Percentiles rank a stretch among this genome's conserved stretches.
phyloP scores from a whole-genome alignment of 2,329 filamentous ascomycete genomes.

The Alternaria triticina region DNA sequence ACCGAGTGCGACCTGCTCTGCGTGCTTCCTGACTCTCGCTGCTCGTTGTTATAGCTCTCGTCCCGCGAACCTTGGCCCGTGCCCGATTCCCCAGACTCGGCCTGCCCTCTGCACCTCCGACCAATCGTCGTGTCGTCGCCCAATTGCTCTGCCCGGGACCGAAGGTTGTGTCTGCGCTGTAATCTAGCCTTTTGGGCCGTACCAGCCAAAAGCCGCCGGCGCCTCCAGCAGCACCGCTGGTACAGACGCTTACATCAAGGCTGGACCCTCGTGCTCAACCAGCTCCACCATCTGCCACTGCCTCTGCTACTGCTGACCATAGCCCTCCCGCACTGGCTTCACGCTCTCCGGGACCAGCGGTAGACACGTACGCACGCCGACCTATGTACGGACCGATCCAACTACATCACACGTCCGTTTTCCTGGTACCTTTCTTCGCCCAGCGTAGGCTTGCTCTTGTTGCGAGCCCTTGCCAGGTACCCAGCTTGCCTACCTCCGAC shows the following conservation, averaged over 20 bases:
- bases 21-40: slow-evolving; percentile 1
- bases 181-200: slow-evolving; percentile 30
- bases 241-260: slow-evolving; percentile 19
- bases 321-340: slow-evolving; percentile 10
- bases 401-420: slow-evolving; percentile 12
- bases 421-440: slow-evolving; percentile 15
- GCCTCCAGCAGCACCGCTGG: slow-evolving; percentile 23
- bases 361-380: slow-evolving; percentile 16
- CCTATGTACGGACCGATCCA: slow-evolving; percentile 18
- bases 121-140: slow-evolving; percentile 38
- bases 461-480: slow-evolving; percentile 14
- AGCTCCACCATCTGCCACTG: slow-evolving; percentile 13
- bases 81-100: slow-evolving; percentile 20
- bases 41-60: slow-evolving; percentile 2
- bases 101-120: slow-evolving; percentile 9
- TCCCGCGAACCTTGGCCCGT: slow-evolving; percentile 23
- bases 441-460: slow-evolving; percentile 12
- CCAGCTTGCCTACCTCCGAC: slow-evolving; percentile 11
- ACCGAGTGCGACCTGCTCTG: slow-evolving; percentile 11
- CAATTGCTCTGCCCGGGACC: slow-evolving; percentile 33
- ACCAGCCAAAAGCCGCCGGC: slow-evolving; percentile 26
- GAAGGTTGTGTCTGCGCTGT: slow-evolving; percentile 36
- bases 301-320: slow-evolving; percentile 14
- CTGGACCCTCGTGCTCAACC: slow-evolving; percentile 18
- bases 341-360: slow-evolving; percentile 23